A percentile compares a stretch with the other conserved stretches of the same genome.
Evolutionary conservation across 768 basidiomycete species (phyloP).

Genomic region (Leccinum sublutescens): DNA sequence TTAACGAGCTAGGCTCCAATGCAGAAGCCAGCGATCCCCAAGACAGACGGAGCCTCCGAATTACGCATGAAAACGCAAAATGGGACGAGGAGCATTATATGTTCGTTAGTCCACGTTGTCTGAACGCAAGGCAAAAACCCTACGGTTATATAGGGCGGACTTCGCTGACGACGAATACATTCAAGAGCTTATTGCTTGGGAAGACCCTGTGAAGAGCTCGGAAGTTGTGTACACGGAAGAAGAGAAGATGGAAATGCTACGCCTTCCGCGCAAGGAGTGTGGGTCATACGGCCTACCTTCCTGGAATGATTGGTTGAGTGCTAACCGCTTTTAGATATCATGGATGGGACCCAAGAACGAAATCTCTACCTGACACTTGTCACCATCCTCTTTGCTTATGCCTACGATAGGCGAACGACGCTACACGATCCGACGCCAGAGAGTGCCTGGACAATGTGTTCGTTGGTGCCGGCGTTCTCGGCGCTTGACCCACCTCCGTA

Average conservation of each 20-base stretch:
- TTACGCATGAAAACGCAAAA: constrained; percentile 68
- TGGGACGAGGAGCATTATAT: constrained; percentile 86
- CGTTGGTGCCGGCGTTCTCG: constrained; percentile 74
- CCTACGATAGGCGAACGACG: constrained; percentile 78
- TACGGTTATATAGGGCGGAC: constrained; percentile 59
- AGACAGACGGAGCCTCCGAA: constrained; percentile 54
- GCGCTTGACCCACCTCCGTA: constrained; percentile 75
- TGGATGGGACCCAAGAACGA: constrained; percentile 53
- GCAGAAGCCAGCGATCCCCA: constrained; percentile 53
- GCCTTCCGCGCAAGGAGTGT: constrained; percentile 55
- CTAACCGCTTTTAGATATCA: constrained; percentile 50
- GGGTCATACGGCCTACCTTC: constrained; percentile 12
- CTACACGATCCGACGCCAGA: constrained; percentile 81
- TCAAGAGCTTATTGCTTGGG: constrained; percentile 65
- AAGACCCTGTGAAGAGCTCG: constrained; percentile 47
- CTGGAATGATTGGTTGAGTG: background rate
- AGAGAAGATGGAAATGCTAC: constrained; percentile 66
- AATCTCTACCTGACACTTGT: constrained; percentile 67
- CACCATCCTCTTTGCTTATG: constrained; percentile 74
- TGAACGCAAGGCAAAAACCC: background rate
- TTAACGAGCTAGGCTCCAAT: constrained; percentile 72
- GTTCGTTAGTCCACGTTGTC: constrained; percentile 40
- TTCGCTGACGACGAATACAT: constrained; percentile 77
- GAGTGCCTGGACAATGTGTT: constrained; percentile 83
- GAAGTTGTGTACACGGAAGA: constrained; percentile 62